These are phyloP conservation scores for Mortierella claussenii DNA, from an alignment of 192 early-diverging fungal species.

Conservation along the genomic window DNA sequence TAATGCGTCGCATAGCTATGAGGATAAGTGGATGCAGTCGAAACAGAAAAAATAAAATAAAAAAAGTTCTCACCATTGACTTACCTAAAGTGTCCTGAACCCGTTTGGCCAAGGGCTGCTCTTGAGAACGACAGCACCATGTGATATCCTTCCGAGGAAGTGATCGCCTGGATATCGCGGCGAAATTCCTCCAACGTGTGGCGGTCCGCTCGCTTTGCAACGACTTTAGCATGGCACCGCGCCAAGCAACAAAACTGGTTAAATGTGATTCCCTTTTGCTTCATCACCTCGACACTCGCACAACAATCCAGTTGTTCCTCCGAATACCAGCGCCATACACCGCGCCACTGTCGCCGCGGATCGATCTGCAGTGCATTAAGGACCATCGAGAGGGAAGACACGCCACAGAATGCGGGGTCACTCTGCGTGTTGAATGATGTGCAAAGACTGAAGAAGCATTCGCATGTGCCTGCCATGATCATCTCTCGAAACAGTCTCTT, in stretches of 20 bases:
- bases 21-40: background rate
- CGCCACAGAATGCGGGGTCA: conserved; percentile 90
- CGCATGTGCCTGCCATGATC: conserved; percentile 76
- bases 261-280: conserved; percentile 86
- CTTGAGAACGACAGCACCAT: conserved; percentile 92
- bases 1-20: too few relatives aligned
- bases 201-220: conserved; percentile 75
- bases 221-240: conserved; percentile 82
- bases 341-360: conserved; percentile 87
- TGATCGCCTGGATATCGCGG: conserved; percentile 73
- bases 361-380: conserved; percentile 93
- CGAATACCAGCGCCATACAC: conserved; percentile 76
- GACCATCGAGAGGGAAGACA: conserved; percentile 91
- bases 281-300: conserved; percentile 73
- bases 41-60: conserved; percentile 2
- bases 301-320: conserved; percentile 81
- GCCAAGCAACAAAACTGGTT: conserved; percentile 90
- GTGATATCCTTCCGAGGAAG: conserved; percentile 74
- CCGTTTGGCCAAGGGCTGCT: conserved; percentile 80
- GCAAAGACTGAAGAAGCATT: conserved; percentile 86
- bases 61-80: background rate
- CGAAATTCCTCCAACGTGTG: conserved; percentile 81
- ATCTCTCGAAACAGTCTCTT: conserved; percentile 81
- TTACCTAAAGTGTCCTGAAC: conserved; percentile 73
- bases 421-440: conserved; percentile 91